Evolutionary conservation across 192 early-diverging fungal genomes (phyloP).

Genomic region (Coemansia sp.): DNA sequence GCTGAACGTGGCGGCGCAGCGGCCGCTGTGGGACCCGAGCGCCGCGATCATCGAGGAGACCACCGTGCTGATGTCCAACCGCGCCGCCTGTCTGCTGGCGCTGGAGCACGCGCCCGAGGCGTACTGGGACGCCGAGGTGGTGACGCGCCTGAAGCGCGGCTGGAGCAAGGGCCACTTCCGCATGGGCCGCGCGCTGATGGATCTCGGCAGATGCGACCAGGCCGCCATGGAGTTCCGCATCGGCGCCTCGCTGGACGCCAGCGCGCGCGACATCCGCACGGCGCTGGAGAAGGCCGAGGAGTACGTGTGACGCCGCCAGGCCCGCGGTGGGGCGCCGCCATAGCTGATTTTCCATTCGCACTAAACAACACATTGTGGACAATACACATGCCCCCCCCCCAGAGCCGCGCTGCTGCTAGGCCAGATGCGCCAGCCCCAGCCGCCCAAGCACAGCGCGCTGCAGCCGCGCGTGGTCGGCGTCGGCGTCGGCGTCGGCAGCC

Average conservation of each 20-base stretch:
- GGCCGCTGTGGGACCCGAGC: constrained; percentile 75
- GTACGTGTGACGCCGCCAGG: constrained; percentile 21
- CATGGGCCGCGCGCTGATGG: constrained; percentile 83
- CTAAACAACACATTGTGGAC: not conserved
- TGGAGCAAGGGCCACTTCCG: constrained; percentile 78
- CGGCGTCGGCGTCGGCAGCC: constrained; percentile 60
- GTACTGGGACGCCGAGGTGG: constrained; percentile 69
- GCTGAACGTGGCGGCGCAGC: constrained; percentile 71
- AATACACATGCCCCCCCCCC: too few relatives aligned
- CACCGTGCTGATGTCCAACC: constrained; percentile 64
- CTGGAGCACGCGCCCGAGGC: constrained; percentile 68
- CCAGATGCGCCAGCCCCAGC: constrained; percentile 53
- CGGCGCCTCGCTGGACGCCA: constrained; percentile 73
- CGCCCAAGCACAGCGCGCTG: constrained; percentile 42
- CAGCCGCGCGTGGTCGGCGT: constrained; percentile 48
- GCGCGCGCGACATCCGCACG: constrained; percentile 75
- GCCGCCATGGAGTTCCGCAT: constrained; percentile 80
- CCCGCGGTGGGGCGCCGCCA: too few relatives aligned
- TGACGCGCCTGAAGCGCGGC: constrained; percentile 65
- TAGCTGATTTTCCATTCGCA: too few relatives aligned
- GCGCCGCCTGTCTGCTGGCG: constrained; percentile 66
- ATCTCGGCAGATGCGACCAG: constrained; percentile 76
- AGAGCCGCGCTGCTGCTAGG: too few relatives aligned
- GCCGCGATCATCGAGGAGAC: constrained; percentile 67
- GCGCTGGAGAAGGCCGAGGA: constrained; percentile 67